Percentiles rank a stretch among this genome's conserved stretches.
Conservation (phyloP, 805 yeast species). For the Zygosaccharomyces siamensis region DNA sequence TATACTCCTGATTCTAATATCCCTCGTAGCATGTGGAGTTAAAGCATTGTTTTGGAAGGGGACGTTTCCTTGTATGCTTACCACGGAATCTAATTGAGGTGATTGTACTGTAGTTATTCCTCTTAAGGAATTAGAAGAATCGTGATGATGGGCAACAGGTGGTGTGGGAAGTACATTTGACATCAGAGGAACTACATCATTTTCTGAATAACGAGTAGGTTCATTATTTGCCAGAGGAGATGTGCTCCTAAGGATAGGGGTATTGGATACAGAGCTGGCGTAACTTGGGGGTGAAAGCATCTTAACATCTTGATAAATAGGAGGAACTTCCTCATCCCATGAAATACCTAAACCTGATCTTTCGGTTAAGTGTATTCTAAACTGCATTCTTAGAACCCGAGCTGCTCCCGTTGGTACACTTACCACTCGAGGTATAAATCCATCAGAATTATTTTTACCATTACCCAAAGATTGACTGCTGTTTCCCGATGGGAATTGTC, state of each 20-base stretch:
- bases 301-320: slow-evolving; percentile 80
- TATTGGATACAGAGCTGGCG: slow-evolving; percentile 26
- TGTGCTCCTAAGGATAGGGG: slow-evolving; percentile 3
- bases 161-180: slow-evolving; percentile 23
- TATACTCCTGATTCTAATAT: slow-evolving; percentile 20
- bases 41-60: slow-evolving; percentile 23
- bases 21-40: slow-evolving; percentile 34
- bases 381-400: slow-evolving; percentile 90
- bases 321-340: slow-evolving; percentile 99
- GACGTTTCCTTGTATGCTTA: slow-evolving; percentile 33
- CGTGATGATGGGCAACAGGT: slow-evolving; percentile 27
- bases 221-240: slow-evolving; percentile 2
- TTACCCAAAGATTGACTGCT: slow-evolving; percentile 8
- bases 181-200: slow-evolving; percentile 4
- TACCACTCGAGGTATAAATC: slow-evolving; percentile 27
- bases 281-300: slow-evolving; percentile 87
- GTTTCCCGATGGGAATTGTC: slow-evolving; percentile 15
- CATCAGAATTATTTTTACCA: slow-evolving; percentile 7
- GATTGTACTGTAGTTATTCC: slow-evolving; percentile 22
- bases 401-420: slow-evolving; percentile 94
- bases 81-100: slow-evolving; percentile 25
- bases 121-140: slow-evolving; percentile 9
- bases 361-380: slow-evolving; percentile 76
- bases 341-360: slow-evolving; percentile 93
- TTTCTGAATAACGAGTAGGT: slow-evolving; percentile 1